These are phyloP conservation scores for Quercus ilex DNA, from an alignment of 306 rosid genomes.

Conservation along the genomic window DNA sequence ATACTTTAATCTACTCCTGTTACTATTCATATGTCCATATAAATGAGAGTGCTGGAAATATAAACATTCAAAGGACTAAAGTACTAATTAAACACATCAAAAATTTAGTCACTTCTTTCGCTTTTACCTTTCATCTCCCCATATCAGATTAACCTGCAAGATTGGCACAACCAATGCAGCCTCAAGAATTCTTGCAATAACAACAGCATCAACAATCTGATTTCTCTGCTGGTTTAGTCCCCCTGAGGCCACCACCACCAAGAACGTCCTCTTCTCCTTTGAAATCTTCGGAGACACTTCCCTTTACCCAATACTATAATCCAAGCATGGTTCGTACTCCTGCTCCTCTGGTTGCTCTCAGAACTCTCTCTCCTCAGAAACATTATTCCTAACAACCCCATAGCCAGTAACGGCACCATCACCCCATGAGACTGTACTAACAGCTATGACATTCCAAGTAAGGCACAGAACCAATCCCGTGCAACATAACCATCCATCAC, in stretches of 20 bases:
- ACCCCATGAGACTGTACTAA: conserved; percentile 43
- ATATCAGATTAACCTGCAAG: conserved; percentile 51
- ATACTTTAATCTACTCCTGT: too few species aligned
- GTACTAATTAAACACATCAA: neutral
- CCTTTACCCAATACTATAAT: conserved; percentile 35
- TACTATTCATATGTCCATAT: neutral
- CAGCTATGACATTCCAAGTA: conserved; percentile 79
- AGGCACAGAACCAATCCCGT: conserved; percentile 81
- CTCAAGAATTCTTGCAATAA: conserved; percentile 51
- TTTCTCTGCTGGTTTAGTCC: conserved; percentile 65
- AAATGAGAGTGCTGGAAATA: neutral
- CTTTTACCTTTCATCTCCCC: conserved; percentile 58
- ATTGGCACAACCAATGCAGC: conserved; percentile 50
- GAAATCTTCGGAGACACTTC: conserved; percentile 27
- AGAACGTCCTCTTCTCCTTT: conserved; percentile 42
- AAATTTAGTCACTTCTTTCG: neutral
- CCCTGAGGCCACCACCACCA: conserved; percentile 52
- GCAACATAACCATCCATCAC: conserved; percentile 35
- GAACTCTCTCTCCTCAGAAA: too few species aligned
- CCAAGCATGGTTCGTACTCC: too few species aligned
- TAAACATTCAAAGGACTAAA: neutral
- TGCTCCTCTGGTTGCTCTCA: too few species aligned
- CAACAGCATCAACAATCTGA: conserved; percentile 59
- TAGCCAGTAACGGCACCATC: too few species aligned
- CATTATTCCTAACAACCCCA: too few species aligned